Percentiles rank a stretch among this genome's conserved stretches.
Conservation (phyloP, 2,329 filamentous ascomycete species). For the Parastagonospora avenae region DNA sequence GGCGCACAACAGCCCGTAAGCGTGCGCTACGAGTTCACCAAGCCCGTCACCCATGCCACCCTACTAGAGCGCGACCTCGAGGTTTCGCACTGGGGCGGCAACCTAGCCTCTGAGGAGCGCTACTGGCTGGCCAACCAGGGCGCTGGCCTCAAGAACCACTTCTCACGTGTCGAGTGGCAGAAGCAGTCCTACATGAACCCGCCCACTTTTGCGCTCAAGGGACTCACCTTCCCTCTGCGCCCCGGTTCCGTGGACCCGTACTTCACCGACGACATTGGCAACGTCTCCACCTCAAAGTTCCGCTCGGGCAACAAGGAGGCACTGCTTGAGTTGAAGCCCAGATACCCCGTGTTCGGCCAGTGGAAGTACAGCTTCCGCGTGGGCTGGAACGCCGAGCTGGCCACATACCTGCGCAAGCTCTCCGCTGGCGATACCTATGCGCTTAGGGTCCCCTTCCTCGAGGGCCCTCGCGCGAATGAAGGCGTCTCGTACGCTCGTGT, state of each 20-base stretch:
- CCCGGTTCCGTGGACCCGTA: conserved; percentile 85
- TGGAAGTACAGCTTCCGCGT: conserved; percentile 99
- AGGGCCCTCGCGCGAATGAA: conserved; percentile 85
- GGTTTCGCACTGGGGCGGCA: conserved; percentile 97
- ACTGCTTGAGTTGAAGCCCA: conserved; percentile 86
- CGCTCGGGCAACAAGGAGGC: conserved; percentile 76
- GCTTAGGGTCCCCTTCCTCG: conserved; percentile 88
- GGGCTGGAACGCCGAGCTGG: conserved; percentile 90
- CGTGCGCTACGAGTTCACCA: conserved; percentile 94
- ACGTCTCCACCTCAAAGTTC: conserved; percentile 93
- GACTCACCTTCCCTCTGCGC: conserved; percentile 78
- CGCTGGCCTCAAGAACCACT: conserved; percentile 67
- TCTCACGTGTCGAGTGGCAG: conserved; percentile 56
- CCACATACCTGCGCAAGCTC: conserved; percentile 71
- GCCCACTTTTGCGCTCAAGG: conserved; percentile 77
- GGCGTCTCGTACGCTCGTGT: conserved; percentile 85
- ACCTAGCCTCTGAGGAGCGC: conserved; percentile 91
- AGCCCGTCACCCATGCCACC: conserved; percentile 80
- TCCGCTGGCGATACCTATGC: conserved; percentile 74
- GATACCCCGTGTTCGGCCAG: conserved; percentile 94
- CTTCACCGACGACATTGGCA: conserved; percentile 95
- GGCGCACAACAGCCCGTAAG: conserved; percentile 73
- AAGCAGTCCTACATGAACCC: conserved; percentile 71
- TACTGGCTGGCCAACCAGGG: conserved; percentile 88
- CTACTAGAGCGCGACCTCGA: conserved; percentile 88